Conservation (phyloP, 192 early-diverging fungal genomes). For the Gaertneriomyces sp. region DNA sequence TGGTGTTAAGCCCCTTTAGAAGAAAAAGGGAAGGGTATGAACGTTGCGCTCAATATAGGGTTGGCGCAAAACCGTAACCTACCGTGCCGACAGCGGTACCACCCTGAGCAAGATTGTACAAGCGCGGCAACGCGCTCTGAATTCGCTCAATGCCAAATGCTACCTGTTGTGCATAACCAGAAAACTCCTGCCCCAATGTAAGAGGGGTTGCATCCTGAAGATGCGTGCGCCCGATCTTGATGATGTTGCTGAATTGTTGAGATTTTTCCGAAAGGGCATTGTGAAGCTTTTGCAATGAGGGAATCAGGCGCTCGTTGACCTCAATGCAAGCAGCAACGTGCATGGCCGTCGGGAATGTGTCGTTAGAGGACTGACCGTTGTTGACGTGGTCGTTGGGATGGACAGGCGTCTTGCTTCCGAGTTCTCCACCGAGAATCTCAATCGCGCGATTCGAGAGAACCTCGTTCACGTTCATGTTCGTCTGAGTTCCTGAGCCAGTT, state of each 20-base stretch:
- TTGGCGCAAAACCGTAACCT: slow-evolving; percentile 3
- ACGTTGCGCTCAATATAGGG: not conserved
- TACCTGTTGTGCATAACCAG: slow-evolving; percentile 85
- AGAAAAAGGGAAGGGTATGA: not conserved
- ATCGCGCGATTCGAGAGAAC: slow-evolving; percentile 99
- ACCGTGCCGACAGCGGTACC: slow-evolving; percentile 93
- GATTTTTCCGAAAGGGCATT: slow-evolving; percentile 72
- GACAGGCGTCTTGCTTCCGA: slow-evolving; percentile 90
- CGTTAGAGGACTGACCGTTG: slow-evolving; percentile 97
- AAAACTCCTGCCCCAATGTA: slow-evolving; percentile 98
- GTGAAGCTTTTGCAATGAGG: slow-evolving; percentile 76
- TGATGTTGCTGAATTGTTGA: slow-evolving; percentile 73
- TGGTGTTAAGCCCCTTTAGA: slow-evolving; percentile 83
- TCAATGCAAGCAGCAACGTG: slow-evolving; percentile 86
- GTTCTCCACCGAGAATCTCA: slow-evolving; percentile 82
- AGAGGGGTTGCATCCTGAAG: slow-evolving; percentile 97
- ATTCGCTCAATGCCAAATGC: slow-evolving; percentile 86
- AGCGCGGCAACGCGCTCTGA: slow-evolving; percentile 71
- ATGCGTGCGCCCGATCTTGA: slow-evolving; percentile 99
- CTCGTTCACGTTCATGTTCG: slow-evolving; percentile 67
- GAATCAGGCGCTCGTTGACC: slow-evolving; percentile 77
- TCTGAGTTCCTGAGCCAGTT: slow-evolving; percentile 96
- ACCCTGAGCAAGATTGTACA: slow-evolving; percentile 94
- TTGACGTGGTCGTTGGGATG: slow-evolving; percentile 99
- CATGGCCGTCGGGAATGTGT: slow-evolving; percentile 99